Evolutionary conservation across 2,329 filamentous ascomycete species (phyloP), one percentile per base, ranked within the genome.

Genomic region (Penicillium sp.): DNA sequence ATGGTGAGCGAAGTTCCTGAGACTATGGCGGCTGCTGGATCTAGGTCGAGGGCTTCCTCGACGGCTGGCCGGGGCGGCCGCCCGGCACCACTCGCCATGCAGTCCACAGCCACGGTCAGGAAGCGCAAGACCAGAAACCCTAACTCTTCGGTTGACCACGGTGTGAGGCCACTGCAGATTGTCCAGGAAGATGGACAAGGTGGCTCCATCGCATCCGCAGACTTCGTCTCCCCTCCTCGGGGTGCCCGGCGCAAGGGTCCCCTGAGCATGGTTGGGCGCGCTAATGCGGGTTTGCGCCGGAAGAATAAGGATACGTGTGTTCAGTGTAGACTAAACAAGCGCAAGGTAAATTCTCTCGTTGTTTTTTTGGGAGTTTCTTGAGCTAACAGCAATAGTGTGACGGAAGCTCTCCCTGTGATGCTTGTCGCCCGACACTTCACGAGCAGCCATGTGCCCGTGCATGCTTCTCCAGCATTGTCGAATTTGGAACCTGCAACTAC

Each of bases 251-350:
- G 74, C 39, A 76, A 76, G 62, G 74, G 74, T 10, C 74, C 74
- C 11, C 57, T 77, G 59, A 68, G 63, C 36, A 71, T 71, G 61
- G 70, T 70, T 27, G 74, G 73, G 34, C 61, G 74, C 49, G 72
- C 72, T 32, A 75, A 77, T 49, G 74, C 74, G 36, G 74, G 74
- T 18, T 45, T 75, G 58, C 70, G 74, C 43, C 67, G 75, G 38
- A 76, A 76, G 63, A 75, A 77, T 55, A 76, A 75, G 64, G 74
- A 72, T 50, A 76, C 75, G 5, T 77, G 75, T 63, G 71, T 77
- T 13, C 74, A 75, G 56, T 77, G 75, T 52, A 69, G 74, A 21
- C 56, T 76, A 56, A 75, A 76, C 55, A 77, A 77, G 62, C 72
- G 73, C 60, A 76, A 76, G 70, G 74, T 76, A 61, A 56, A 61